Evolutionary conservation across 768 basidiomycete species (phyloP).

Genomic region (Nevesoporus exiguus): DNA sequence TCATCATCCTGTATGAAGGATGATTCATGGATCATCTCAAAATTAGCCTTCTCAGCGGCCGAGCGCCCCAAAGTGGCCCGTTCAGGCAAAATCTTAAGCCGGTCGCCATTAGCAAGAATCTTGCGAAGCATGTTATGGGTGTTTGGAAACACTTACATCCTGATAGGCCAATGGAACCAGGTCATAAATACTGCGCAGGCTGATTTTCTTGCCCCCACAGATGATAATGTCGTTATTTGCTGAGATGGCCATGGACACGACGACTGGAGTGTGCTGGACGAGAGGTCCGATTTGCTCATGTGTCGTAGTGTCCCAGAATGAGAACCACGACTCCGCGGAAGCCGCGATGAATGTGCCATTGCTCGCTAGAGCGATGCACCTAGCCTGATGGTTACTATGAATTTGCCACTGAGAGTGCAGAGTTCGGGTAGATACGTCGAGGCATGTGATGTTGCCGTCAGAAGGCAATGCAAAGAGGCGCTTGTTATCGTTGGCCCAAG

Average conservation of each 20-base stretch:
- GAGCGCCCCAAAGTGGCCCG: too few relatives aligned
- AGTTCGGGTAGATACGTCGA: not conserved
- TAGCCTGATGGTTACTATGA: not conserved
- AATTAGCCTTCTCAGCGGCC: too few relatives aligned
- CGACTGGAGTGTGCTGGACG: not conserved
- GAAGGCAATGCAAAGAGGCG: not conserved
- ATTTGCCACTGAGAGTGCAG: not conserved
- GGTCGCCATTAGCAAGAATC: not conserved
- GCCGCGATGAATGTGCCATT: not conserved
- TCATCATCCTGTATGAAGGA: not conserved
- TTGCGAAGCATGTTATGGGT: not conserved
- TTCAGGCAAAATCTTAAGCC: not conserved
- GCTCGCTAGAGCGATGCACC: not conserved
- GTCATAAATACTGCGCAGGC: not conserved
- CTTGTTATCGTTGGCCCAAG: not conserved
- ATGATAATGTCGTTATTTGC: not conserved
- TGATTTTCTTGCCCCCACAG: not conserved
- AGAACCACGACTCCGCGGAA: not conserved
- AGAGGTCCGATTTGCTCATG: not conserved
- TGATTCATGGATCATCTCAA: not conserved
- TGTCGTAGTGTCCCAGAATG: not conserved
- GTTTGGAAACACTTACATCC: not conserved
- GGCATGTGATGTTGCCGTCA: not conserved
- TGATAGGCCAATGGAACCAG: not conserved
- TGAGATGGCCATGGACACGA: conserved; percentile 1